Conservation (phyloP, 1,139 yeast species). For the Meyerozyma athensensis region DNA sequence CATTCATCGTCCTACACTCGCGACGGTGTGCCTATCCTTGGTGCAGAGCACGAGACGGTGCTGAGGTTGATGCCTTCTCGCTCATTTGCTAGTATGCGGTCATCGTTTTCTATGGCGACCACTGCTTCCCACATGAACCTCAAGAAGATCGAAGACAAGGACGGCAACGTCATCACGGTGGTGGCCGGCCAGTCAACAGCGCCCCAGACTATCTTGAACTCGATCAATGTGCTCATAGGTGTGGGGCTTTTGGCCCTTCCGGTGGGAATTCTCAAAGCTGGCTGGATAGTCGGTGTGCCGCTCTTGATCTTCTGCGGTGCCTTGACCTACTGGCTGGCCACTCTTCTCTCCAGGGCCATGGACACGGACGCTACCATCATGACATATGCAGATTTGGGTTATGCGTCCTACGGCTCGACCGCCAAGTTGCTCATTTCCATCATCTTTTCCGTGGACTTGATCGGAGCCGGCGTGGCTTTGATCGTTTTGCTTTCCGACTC, state of each 20-base stretch:
- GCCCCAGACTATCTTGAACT: slow-evolving; percentile 46
- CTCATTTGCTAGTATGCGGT: slow-evolving; percentile 34
- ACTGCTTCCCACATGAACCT: slow-evolving; percentile 54
- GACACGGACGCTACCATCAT: slow-evolving; percentile 72
- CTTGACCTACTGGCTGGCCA: slow-evolving; percentile 43
- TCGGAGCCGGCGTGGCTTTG: slow-evolving; percentile 55
- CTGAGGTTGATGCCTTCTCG: slow-evolving; percentile 23
- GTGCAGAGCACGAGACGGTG: slow-evolving; percentile 5
- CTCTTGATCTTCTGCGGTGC: slow-evolving; percentile 36
- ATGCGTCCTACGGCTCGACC: slow-evolving; percentile 61
- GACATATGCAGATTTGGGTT: slow-evolving; percentile 87
- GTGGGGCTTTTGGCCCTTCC: slow-evolving; percentile 48
- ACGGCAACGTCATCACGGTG: slow-evolving; percentile 71
- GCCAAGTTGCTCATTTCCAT: slow-evolving; percentile 41
- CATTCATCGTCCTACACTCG: slow-evolving; percentile 21
- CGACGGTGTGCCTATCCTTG: slow-evolving; percentile 21
- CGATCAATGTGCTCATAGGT: slow-evolving; percentile 45
- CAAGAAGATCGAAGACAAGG: slow-evolving; percentile 63
- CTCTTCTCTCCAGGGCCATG: slow-evolving; percentile 41
- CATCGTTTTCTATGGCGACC: slow-evolving; percentile 34
- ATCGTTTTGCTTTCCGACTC: slow-evolving; percentile 55
- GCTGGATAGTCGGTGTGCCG: slow-evolving; percentile 42
- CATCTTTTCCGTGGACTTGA: slow-evolving; percentile 41
- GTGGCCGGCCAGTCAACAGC: slow-evolving; percentile 73
- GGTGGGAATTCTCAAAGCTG: slow-evolving; percentile 43